Base-by-base conservation (phyloP, 805 yeast species). In the Lipomyces kockii region DNA sequence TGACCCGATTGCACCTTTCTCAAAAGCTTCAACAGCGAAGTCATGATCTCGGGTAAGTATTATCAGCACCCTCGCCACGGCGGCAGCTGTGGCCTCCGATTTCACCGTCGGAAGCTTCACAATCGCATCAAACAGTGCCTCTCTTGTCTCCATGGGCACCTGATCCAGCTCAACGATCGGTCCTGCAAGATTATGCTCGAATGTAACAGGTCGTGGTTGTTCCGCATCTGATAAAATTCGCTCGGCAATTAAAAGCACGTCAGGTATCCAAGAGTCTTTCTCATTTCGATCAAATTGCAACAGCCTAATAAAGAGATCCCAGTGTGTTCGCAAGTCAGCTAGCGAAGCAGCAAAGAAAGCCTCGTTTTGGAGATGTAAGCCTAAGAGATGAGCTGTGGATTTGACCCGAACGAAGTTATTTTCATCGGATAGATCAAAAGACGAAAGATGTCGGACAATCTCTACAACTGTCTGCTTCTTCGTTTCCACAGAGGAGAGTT, bases 211-310 rank as follows among this genome's bases (percentile, higher is more conserved):
- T 66, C 82, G 84, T 6, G 81, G 76, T 1, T 72, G 73, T 0
- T 92, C 91, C 3, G 86, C 78, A 43, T 81, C 82, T 2, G 85
- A 79, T 54, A 90, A 73, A 2, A 87, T 77, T 46, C 83, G 84
- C 64, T 87, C 90, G 58, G 86, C 80, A 3, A 87, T 82, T 32
- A 82, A 76, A 46, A 91, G 75, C 0, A 87, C 85, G 65, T 84
- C 81, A 0, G 89, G 84, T 72, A 86, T 86, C 89, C 91, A 91
- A 6, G 65, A 35, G 12, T 69, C 68, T 2, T 32, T 22, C 20
- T 49, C 51, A 25, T 37, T 49, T n/a, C 58, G n/a, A 8, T 57
- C 67, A 14, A 34, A 29, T 20, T 57, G 43, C 17, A 76, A 51
- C 20, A 75, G 51, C n/a, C 34, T 35, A 2, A 69, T 53, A 22